These are phyloP conservation scores for Pseudogymnoascus sp. DNA, from an alignment of 2,329 filamentous ascomycete species.

Conservation along the genomic window DNA sequence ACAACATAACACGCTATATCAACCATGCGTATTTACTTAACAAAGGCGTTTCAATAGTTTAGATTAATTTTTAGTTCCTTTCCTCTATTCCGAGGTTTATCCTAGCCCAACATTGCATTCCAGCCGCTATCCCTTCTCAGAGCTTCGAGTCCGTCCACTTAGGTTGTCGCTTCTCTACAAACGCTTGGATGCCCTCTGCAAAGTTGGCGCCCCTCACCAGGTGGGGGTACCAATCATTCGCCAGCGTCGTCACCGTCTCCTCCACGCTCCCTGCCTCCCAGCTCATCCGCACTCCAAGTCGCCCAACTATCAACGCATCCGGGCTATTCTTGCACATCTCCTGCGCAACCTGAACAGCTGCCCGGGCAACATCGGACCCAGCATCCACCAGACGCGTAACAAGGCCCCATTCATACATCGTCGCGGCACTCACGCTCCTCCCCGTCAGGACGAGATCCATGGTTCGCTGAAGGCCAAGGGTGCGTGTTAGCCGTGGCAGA, in stretches of 20 bases:
- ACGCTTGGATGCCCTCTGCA: conserved; percentile 64
- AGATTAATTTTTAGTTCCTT: conserved; percentile 10
- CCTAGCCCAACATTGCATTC: background rate
- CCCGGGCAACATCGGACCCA: conserved; percentile 40
- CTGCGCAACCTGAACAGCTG: conserved; percentile 41
- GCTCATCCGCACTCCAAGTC: conserved; percentile 18
- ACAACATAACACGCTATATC: background rate
- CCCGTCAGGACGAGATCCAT: conserved; percentile 63
- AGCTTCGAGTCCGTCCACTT: conserved; percentile 58
- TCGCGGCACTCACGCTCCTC: conserved; percentile 48
- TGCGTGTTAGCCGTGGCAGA: conserved; percentile 56
- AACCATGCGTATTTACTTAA: background rate
- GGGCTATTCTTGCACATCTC: conserved; percentile 24
- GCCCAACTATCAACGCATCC: conserved; percentile 21
- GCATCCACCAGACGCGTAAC: conserved; percentile 55
- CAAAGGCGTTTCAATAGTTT: conserved; percentile 1
- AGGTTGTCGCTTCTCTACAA: conserved; percentile 65
- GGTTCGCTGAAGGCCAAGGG: conserved; percentile 58
- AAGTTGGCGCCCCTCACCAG: conserved; percentile 64
- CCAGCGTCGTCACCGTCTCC: conserved; percentile 30
- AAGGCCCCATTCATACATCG: conserved; percentile 58
- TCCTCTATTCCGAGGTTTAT: conserved; percentile 1
- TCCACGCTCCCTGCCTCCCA: conserved; percentile 23
- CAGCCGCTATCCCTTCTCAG: conserved; percentile 18
- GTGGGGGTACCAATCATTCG: conserved; percentile 50